A percentile compares a stretch with the other conserved stretches of the same genome.
Evolutionary conservation across 2,329 filamentous ascomycete genomes (phyloP).

Genomic region (Huntiella decipiens): DNA sequence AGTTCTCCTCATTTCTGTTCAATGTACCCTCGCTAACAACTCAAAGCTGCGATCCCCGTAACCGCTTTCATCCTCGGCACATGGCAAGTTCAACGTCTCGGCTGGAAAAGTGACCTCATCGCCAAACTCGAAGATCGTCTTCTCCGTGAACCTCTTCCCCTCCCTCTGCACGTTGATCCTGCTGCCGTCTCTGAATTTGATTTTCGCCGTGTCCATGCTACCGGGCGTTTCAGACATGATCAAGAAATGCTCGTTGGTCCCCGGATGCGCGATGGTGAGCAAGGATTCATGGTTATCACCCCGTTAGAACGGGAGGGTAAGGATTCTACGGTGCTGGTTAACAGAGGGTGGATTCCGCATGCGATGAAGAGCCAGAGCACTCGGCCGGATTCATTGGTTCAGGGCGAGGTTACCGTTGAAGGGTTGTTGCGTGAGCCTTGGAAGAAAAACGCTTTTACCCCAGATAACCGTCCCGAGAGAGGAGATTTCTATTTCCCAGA

Average conservation of each 20-base stretch:
- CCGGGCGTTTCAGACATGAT: slow-evolving; percentile 62
- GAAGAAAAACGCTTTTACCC: slow-evolving; percentile 97
- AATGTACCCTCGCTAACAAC: not conserved
- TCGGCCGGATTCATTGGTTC: slow-evolving; percentile 45
- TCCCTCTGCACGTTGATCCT: slow-evolving; percentile 69
- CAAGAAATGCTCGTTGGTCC: slow-evolving; percentile 94
- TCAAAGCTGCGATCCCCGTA: slow-evolving; percentile 61
- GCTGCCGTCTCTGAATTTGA: slow-evolving; percentile 76
- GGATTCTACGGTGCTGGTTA: slow-evolving; percentile 58
- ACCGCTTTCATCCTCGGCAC: slow-evolving; percentile 80
- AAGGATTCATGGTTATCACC: slow-evolving; percentile 82
- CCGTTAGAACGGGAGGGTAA: slow-evolving; percentile 55
- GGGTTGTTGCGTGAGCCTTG: slow-evolving; percentile 75
- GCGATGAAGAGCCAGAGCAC: slow-evolving; percentile 47
- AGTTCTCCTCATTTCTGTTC: slow-evolving; percentile 11
- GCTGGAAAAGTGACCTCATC: slow-evolving; percentile 86
- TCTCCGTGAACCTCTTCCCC: slow-evolving; percentile 62
- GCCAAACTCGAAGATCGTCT: slow-evolving; percentile 85
- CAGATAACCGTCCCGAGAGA: slow-evolving; percentile 65
- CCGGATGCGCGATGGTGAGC: slow-evolving; percentile 68
- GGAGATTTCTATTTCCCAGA: slow-evolving; percentile 91
- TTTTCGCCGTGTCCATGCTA: slow-evolving; percentile 64
- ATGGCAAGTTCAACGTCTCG: slow-evolving; percentile 86
- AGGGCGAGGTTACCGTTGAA: slow-evolving; percentile 57
- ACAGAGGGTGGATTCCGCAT: slow-evolving; percentile 81